phyloP scores from a whole-genome alignment of 2,329 filamentous ascomycete species.

The Phialophora tarda region DNA sequence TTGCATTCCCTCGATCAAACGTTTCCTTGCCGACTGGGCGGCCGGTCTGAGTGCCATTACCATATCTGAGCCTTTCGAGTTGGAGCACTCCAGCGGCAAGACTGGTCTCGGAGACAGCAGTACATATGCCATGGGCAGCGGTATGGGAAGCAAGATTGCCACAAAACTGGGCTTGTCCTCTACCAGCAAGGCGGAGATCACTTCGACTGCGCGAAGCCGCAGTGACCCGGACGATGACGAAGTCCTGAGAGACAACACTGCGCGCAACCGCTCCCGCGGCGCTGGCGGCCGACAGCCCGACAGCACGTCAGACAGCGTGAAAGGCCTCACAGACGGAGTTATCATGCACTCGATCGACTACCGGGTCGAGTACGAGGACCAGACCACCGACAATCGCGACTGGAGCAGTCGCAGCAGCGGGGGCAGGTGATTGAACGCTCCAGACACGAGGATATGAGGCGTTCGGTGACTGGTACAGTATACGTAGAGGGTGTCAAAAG shows the following conservation, averaged over 20 bases:
- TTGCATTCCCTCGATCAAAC: slow-evolving; percentile 40
- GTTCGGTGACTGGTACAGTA: not conserved
- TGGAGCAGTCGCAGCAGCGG: slow-evolving; percentile 18
- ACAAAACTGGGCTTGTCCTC: slow-evolving; percentile 13
- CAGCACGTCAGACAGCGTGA: slow-evolving; percentile 32
- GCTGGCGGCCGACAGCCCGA: slow-evolving; percentile 14
- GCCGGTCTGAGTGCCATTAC: slow-evolving; percentile 40
- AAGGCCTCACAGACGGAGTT: slow-evolving; percentile 37
- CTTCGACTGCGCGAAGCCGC: slow-evolving; percentile 10
- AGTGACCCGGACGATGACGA: slow-evolving; percentile 6
- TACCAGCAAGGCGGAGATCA: slow-evolving; percentile 18
- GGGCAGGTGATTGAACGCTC: not conserved
- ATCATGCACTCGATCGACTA: slow-evolving; percentile 41
- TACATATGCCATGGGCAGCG: slow-evolving; percentile 13
- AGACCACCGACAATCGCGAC: slow-evolving; percentile 6
- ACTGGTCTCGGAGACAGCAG: slow-evolving; percentile 10
- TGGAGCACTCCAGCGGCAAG: slow-evolving; percentile 21
- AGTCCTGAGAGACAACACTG: not conserved
- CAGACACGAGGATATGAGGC: slow-evolving; percentile 9
- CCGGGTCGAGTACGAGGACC: slow-evolving; percentile 39
- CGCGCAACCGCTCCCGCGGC: slow-evolving; percentile 7
- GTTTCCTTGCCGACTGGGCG: slow-evolving; percentile 39
- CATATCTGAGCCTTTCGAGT: slow-evolving; percentile 33
- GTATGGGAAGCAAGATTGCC: slow-evolving; percentile 23
- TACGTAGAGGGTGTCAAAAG: not conserved